Conservation (phyloP, 2,329 filamentous ascomycete genomes). For the Epichloe sibirici region DNA sequence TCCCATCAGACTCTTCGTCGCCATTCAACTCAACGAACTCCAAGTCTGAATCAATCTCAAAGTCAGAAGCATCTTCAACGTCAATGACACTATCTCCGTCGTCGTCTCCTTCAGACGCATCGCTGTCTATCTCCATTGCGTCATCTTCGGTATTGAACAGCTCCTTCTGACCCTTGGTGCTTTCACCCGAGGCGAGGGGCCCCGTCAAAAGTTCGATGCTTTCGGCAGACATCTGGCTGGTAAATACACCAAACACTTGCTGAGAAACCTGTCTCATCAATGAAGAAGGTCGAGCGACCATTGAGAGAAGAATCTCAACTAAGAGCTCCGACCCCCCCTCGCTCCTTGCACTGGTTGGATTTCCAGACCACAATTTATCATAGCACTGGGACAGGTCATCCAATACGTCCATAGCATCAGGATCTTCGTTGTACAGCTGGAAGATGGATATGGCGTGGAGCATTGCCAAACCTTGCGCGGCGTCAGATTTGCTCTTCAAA, state of each 20-base stretch:
- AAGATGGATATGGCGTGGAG: conserved; percentile 76
- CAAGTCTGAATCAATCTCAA: conserved; percentile 30
- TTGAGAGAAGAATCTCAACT: conserved; percentile 80
- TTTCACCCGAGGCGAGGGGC: conserved; percentile 70
- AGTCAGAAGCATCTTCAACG: conserved; percentile 6
- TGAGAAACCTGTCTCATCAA: conserved; percentile 78
- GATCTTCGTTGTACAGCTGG: conserved; percentile 81
- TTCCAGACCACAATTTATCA: conserved; percentile 45
- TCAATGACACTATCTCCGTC: conserved; percentile 21
- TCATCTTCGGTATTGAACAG: conserved; percentile 64
- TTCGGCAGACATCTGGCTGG: conserved; percentile 57
- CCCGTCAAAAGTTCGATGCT: conserved; percentile 55
- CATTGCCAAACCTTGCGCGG: conserved; percentile 57
- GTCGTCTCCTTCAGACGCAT: conserved; percentile 28
- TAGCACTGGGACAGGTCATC: conserved; percentile 71
- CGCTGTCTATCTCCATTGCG: conserved; percentile 38
- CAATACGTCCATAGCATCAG: conserved; percentile 71
- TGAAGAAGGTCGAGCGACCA: conserved; percentile 73
- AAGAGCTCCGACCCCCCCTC: conserved; percentile 55
- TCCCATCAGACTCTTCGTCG: conserved; percentile 26
- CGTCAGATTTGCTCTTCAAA: conserved; percentile 28
- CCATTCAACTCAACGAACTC: conserved; percentile 35
- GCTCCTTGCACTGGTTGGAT: conserved; percentile 35
- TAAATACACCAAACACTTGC: conserved; percentile 78
- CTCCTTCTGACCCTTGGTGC: conserved; percentile 68